These are phyloP conservation scores for Curvularia sp. DNA, from an alignment of 2,329 filamentous ascomycete species.

Conservation along the genomic window DNA sequence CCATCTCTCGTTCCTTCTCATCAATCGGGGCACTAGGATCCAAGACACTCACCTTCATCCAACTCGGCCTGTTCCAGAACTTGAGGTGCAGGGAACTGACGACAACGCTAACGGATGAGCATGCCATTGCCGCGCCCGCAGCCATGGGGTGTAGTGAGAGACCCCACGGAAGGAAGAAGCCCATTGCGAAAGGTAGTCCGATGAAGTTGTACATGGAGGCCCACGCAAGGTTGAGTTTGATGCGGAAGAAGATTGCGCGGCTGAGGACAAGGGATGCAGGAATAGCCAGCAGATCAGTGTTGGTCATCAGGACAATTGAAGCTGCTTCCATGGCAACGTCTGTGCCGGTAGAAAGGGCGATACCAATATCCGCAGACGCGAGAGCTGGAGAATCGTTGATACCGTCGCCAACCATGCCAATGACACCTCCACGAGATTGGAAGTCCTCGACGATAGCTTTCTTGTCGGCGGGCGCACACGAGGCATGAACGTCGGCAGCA, in stretches of 20 bases:
- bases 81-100: slow-evolving; percentile 82
- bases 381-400: slow-evolving; percentile 98
- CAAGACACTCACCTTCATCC: slow-evolving; percentile 78
- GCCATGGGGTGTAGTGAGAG: slow-evolving; percentile 91
- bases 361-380: slow-evolving; percentile 89
- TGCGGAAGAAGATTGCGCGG: slow-evolving; percentile 84
- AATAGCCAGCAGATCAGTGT: slow-evolving; percentile 91
- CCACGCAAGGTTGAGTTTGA: slow-evolving; percentile 93
- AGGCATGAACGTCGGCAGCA: slow-evolving; percentile 76
- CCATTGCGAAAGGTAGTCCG: slow-evolving; percentile 96
- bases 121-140: slow-evolving; percentile 92
- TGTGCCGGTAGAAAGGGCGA: slow-evolving; percentile 89
- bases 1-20: slow-evolving; percentile 38
- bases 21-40: slow-evolving; percentile 54
- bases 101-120: slow-evolving; percentile 88
- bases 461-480: slow-evolving; percentile 91
- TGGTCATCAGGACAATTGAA: slow-evolving; percentile 93
- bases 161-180: slow-evolving; percentile 88
- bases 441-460: slow-evolving; percentile 81
- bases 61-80: slow-evolving; percentile 82
- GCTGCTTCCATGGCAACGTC: slow-evolving; percentile 98
- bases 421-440: slow-evolving; percentile 74
- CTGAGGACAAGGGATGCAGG: slow-evolving; percentile 83
- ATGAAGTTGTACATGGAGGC: slow-evolving; percentile 92
- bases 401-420: slow-evolving; percentile 95